Base-by-base conservation (phyloP, 1,139 yeast species). In the Protomyces macrosporus region DNA sequence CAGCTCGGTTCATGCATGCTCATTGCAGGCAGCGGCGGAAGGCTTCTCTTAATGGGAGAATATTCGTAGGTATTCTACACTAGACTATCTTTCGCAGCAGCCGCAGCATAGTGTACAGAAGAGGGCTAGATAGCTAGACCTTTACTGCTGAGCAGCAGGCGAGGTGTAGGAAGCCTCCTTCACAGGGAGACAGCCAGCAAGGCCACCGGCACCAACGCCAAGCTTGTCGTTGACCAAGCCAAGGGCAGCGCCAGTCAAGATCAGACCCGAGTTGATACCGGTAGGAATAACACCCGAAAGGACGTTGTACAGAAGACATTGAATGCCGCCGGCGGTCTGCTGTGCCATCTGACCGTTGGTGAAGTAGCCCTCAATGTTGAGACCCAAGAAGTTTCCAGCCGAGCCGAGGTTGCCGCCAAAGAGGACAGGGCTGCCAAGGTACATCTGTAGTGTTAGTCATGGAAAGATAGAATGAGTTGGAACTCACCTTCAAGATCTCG, bases 331-430 rank as follows among this genome's bases (percentile, higher is more conserved):
- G 14, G 56, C 55, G 30, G 55, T 52, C 23, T 14, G 10, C 12
- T 51, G 52, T 33, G 42, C 36, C 10, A 58, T 34, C 45, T 52
- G 14, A 5, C 56, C 56, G 36, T 51, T 40, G 16, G 42, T 12
- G 35, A 52, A 32, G 45, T 45, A 45, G 53, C 45, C 34, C 23
- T 35, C 33, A 35, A 58, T 30, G 53, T 58, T 52, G 5, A 23
- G 35, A 32, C 36, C 56, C 16, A 51, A n/a, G 62, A 52, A 58
- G 53, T 58, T 58, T 56, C 45, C 45, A 30, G 36, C 62, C 23
- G 23, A 23, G 2, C 62, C 62, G n/a, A 42, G 14, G 23, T 58
- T 58, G 30, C 62, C 62, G 16, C 62, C 62, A 34, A 58, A 58
- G 16, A n/a, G 45, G 5, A 30, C 45, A 30, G 62, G 62, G 32